Evolutionary conservation across 441 rosid species (phyloP).

Genomic region (Arabidopsis hybrid): DNA sequence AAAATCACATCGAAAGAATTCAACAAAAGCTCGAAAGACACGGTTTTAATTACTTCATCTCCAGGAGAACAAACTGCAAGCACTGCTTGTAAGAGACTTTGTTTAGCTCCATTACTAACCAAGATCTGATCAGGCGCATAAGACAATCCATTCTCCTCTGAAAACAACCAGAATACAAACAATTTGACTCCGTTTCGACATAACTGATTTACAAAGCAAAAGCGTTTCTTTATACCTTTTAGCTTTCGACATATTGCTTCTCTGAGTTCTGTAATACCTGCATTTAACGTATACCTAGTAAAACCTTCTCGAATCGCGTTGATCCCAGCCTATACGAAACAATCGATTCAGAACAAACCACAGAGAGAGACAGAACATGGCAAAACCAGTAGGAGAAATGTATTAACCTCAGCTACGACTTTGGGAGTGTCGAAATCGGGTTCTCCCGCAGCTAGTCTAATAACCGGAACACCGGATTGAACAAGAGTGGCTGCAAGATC

Average conservation of each 20-base stretch:
- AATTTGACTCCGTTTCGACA: not conserved
- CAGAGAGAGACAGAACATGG: not conserved
- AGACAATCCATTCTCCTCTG: conserved; percentile 89
- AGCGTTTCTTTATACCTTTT: conserved; percentile 54
- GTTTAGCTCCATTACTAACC: conserved; percentile 99
- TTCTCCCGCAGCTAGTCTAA: conserved; percentile 95
- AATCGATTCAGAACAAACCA: not conserved
- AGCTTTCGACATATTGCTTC: conserved; percentile 83
- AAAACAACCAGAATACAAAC: conserved; percentile 6
- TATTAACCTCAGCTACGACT: conserved; percentile 72
- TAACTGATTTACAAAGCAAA: conserved; percentile 10
- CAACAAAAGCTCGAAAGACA: not conserved
- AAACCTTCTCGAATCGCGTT: conserved; percentile 91
- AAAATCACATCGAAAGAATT: conserved; percentile 1
- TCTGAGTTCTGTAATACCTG: conserved; percentile 83
- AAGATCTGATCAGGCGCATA: conserved; percentile 85
- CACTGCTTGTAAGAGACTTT: conserved; percentile 77
- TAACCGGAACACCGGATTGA: conserved; percentile 88
- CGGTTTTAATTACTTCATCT: conserved; percentile 72
- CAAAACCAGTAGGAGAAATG: conserved; percentile 8
- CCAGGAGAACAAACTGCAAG: conserved; percentile 93
- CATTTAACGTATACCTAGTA: conserved; percentile 91
- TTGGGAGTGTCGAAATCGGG: conserved; percentile 96
- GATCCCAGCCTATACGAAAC: conserved; percentile 73
- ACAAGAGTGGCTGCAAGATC: conserved; percentile 92